Percentiles rank a stretch among this genome's conserved stretches.
phyloP scores from a whole-genome alignment of 2,329 filamentous ascomycete species.

The Alternaria gaisen region DNA sequence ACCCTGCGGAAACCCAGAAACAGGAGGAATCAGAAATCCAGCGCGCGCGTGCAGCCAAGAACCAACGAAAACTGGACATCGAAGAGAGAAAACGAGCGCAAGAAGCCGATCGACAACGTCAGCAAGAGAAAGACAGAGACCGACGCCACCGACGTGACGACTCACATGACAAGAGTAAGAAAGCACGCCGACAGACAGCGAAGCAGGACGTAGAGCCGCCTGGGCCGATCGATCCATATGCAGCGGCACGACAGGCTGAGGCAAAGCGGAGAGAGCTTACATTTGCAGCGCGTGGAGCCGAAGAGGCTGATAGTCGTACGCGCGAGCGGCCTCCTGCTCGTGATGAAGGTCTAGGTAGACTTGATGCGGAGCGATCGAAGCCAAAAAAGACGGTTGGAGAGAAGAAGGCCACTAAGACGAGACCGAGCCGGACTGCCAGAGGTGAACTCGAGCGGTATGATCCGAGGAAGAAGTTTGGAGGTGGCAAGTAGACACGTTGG shows the following conservation, averaged over 20 bases:
- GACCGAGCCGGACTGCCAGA: neutral
- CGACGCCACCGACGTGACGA: neutral
- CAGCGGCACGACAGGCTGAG: neutral
- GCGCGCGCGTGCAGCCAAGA: neutral
- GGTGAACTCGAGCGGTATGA: neutral
- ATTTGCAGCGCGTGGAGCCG: neutral
- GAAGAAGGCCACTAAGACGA: neutral
- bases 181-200: neutral
- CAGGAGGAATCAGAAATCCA: neutral
- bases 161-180: neutral
- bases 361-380: neutral
- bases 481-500: neutral
- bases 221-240: neutral
- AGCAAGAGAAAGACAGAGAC: neutral
- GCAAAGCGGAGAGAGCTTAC: neutral
- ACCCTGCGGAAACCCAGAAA: neutral
- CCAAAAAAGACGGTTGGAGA: neutral
- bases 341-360: neutral
- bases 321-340: neutral
- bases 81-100: neutral
- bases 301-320: too few species aligned
- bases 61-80: neutral
- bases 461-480: conserved; percentile 2
- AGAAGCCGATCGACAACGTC: neutral
- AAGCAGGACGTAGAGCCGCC: neutral